phyloP scores from a whole-genome alignment of 2,329 filamentous ascomycete species.

The Botryotinia calthae region DNA sequence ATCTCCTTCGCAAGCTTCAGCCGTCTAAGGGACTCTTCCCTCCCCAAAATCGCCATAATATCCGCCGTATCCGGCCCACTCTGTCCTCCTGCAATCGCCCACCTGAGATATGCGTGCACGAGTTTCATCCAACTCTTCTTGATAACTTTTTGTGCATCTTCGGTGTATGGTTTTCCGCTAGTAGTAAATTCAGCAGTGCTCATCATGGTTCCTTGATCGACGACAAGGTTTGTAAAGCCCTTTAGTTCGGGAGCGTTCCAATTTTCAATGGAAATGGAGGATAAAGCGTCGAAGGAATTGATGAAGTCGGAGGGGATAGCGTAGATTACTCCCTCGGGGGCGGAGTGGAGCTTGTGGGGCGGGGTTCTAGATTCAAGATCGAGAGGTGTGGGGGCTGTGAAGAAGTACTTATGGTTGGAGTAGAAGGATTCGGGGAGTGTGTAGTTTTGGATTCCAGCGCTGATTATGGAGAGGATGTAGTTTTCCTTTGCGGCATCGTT shows the following conservation, averaged over 20 bases:
- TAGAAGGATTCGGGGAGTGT: conserved; percentile 55
- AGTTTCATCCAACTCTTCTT: conserved; percentile 43
- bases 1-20: conserved; percentile 29
- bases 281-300: conserved; percentile 23
- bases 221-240: conserved; percentile 2
- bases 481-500: conserved; percentile 40
- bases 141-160: not conserved
- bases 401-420: conserved; percentile 56
- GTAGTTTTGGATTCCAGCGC: conserved; percentile 56
- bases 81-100: conserved; percentile 52
- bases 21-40: conserved; percentile 48
- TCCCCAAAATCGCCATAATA: conserved; percentile 55
- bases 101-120: conserved; percentile 55
- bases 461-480: conserved; percentile 50
- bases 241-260: conserved; percentile 27
- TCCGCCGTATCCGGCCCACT: conserved; percentile 53
- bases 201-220: conserved; percentile 15
- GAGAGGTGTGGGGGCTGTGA: conserved; percentile 41
- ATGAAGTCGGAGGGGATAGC: conserved; percentile 7
- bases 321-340: conserved; percentile 18
- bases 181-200: conserved; percentile 10
- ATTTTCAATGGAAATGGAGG: conserved; percentile 21
- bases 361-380: conserved; percentile 25
- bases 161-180: not conserved
- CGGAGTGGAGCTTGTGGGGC: conserved; percentile 26